Base-by-base conservation (phyloP, 1,139 yeast genomes). In the Saccharomyces hybrid region DNA sequence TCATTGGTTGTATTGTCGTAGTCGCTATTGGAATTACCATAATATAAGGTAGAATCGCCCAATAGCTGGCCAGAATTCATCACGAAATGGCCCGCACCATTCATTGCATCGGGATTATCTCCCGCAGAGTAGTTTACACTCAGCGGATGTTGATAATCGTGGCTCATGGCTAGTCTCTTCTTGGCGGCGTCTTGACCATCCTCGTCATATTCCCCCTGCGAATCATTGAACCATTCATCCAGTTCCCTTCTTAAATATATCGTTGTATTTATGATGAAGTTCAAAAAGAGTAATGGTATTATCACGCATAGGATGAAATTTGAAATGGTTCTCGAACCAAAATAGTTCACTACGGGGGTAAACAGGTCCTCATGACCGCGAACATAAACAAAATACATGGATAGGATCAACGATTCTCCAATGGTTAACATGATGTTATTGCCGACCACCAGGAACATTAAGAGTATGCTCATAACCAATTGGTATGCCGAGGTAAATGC, bases 381-480 rank as follows among this genome's bases (percentile, higher is more conserved):
- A 8, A 68, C 69, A 57, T 65, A 70, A 32, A 67, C 68, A 62
- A 70, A 69, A 55, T 68, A 69, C 9, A 68, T 65, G 28, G 72
- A 70, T 34, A 65, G 54, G 2, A 70, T 54, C 32, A 69, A 59
- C 2, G 66, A 57, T 54, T 68, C 67, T 1, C 72, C 72, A 11
- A 66, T 58, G 7, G 60, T 57, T 27, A 62, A 53, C 29, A 64
- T 29, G 4, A 63, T 57, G 47, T 64, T 65, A 50, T 63, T 59
- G 11, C 59, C 47, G 2, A 65, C 58, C 21, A 65, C 42, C 6
- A 54, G 46, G 51, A 61, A 31, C 24, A 54, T 50, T 3, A 55
- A 16, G 4, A 52, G 38, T 38, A 38, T 14, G 24, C 24, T 16
- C 6, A 16, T 38, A 3, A 8, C 24, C 21, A 38, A 38, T 16